Evolutionary conservation across 1,284 basidiomycete species (phyloP), one percentile per base, ranked within the genome.

Genomic region (Taiwanofungus camphoratus): DNA sequence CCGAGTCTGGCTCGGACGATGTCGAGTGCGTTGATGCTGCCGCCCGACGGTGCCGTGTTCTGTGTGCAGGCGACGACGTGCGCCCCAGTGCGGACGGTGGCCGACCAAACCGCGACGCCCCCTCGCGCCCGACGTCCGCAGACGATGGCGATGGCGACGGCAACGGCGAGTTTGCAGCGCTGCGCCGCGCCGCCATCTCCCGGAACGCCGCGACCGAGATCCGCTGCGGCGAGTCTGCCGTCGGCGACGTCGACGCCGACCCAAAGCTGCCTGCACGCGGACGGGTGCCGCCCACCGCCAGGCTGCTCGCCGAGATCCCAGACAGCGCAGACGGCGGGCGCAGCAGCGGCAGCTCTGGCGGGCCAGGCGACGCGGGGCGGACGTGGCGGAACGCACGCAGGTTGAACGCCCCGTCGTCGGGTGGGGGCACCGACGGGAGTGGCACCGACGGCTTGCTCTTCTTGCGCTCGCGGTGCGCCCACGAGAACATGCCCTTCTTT

Each of bases 131-230:
- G 32, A 70, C 65, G 30, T 68, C 68, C 32, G 73, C 64, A 35
- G 69, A 66, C 1, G 77, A 75, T 23, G 76, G 74, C 0, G 64
- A 70, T n/a, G 82, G 81, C 0, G 79, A 82, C 23, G 76, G 74
- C 0, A 64, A 70, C n/a, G 82, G 81, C 0, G 79, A 82, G 44
- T 72, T 77, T 9, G 80, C 70, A 24, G 69, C 61, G 52, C 78
- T 80, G 38, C 79, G 69, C 35, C 82, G 67, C 8, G 82, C 80
- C 44, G 86, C 82, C 27, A 76, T 82, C 66, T 87, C 85, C 39
- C 82, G 73, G 58, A 87, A 87, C 2, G 84, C 85, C 3, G 84
- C 84, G 20, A 87, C 79, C 7, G 81, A 84, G 37, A 87, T 87
- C 39, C 82, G 73, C 51, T 84, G 82, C 3, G 77, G 78, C 9